phyloP scores from a whole-genome alignment of 805 yeast genomes.

The Lachancea sp. region DNA sequence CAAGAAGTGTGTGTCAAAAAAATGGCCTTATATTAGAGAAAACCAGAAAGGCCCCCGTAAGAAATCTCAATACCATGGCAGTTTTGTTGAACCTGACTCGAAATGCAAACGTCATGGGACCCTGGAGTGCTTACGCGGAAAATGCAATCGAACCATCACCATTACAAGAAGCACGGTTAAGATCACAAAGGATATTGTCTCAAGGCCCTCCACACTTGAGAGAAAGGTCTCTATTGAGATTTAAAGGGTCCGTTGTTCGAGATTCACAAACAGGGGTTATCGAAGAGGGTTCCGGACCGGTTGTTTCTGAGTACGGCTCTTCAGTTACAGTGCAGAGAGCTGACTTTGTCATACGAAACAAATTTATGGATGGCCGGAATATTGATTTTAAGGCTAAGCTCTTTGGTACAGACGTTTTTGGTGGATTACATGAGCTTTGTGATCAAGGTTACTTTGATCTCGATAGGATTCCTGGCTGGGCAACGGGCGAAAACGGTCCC shows the following conservation, averaged over 20 bases:
- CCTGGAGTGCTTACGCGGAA: conserved; percentile 71
- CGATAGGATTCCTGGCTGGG: conserved; percentile 61
- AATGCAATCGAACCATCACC: conserved; percentile 62
- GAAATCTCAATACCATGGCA: conserved; percentile 50
- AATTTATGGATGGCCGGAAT: conserved; percentile 18
- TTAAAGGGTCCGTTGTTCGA: conserved; percentile 45
- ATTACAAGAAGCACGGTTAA: conserved; percentile 40
- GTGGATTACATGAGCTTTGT: conserved; percentile 68
- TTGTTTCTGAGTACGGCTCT: conserved; percentile 38
- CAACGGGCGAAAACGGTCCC: conserved; percentile 67
- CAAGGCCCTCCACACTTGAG: background rate
- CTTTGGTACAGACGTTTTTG: conserved; percentile 68
- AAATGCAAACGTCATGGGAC: conserved; percentile 55
- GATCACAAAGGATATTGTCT: conserved; percentile 16
- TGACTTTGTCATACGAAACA: conserved; percentile 39
- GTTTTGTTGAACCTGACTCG: conserved; percentile 57
- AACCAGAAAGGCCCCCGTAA: conserved; percentile 34
- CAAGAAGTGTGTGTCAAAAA: conserved; percentile 38
- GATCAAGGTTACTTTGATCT: conserved; percentile 44
- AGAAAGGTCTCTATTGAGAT: conserved; percentile 45
- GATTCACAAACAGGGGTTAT: conserved; percentile 2
- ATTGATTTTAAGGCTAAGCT: conserved; percentile 34
- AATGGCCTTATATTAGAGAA: conserved; percentile 38
- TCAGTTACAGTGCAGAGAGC: conserved; percentile 53
- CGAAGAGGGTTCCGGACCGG: conserved; percentile 9